Evolutionary conservation across 371 early-diverging fungal genomes (phyloP).

Genomic region (Mucor racemosus): DNA sequence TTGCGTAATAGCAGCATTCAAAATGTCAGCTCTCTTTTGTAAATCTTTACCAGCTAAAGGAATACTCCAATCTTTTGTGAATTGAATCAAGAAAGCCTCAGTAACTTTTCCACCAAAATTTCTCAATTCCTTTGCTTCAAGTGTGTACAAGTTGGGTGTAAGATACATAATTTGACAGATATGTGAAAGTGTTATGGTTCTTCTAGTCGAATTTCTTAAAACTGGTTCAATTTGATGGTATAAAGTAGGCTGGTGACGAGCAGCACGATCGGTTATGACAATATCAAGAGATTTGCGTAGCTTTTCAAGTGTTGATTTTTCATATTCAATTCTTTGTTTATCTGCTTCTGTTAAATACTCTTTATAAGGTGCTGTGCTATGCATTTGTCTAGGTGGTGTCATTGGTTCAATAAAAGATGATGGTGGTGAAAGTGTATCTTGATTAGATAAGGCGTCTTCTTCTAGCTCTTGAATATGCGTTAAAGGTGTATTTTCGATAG

Average conservation of each 20-base stretch:
- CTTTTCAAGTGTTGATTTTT: slow-evolving; percentile 30
- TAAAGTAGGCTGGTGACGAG: slow-evolving; percentile 34
- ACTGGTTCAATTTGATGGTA: slow-evolving; percentile 44
- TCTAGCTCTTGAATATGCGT: not conserved
- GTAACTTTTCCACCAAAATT: slow-evolving; percentile 28
- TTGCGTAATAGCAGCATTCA: slow-evolving; percentile 19
- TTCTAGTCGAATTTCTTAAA: slow-evolving; percentile 36
- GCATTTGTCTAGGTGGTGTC: slow-evolving; percentile 17
- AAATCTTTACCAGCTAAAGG: slow-evolving; percentile 42
- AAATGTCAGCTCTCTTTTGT: slow-evolving; percentile 28
- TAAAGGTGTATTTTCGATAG: not conserved
- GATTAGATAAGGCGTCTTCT: not conserved
- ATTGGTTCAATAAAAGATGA: slow-evolving; percentile 17
- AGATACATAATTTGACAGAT: slow-evolving; percentile 39
- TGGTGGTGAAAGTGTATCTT: slow-evolving; percentile 17
- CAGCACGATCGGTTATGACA: slow-evolving; percentile 41
- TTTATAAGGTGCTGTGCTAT: slow-evolving; percentile 19
- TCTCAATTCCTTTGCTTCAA: slow-evolving; percentile 35
- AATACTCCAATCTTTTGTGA: slow-evolving; percentile 32
- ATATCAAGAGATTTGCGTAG: slow-evolving; percentile 42
- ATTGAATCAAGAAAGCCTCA: slow-evolving; percentile 39
- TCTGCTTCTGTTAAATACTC: slow-evolving; percentile 24
- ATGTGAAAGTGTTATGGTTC: slow-evolving; percentile 36
- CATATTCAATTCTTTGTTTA: slow-evolving; percentile 37
- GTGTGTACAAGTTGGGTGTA: slow-evolving; percentile 34